Evolutionary conservation across 768 basidiomycete genomes (phyloP).

Genomic region (Rhodosporidiobolus sp.): DNA sequence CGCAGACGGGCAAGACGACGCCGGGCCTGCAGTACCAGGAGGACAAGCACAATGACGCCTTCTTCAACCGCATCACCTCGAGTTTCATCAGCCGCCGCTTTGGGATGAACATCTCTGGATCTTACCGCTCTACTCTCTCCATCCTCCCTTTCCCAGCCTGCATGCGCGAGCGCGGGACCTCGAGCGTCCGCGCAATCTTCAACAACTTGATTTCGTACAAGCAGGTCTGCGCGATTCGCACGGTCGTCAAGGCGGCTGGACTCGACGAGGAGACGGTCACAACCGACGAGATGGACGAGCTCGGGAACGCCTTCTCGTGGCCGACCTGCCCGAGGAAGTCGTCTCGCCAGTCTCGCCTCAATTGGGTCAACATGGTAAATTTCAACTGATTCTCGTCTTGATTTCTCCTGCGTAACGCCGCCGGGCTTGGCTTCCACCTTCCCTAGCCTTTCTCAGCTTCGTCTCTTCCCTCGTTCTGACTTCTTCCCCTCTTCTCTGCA

Average conservation of each 20-base stretch:
- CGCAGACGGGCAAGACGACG: not conserved
- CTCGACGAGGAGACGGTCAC: conserved; percentile 1
- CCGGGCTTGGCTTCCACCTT: not conserved
- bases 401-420: too few relatives aligned
- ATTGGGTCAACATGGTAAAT: not conserved
- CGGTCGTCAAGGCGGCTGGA: not conserved
- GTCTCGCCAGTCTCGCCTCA: not conserved
- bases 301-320: not conserved
- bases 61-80: not conserved
- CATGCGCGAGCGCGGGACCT: rapidly evolving
- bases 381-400: too few relatives aligned
- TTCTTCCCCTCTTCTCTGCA: not conserved
- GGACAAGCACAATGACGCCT: not conserved
- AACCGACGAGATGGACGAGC: not conserved
- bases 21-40: too few relatives aligned
- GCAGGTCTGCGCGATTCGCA: conserved; percentile 2
- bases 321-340: too few relatives aligned
- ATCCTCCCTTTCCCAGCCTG: not conserved
- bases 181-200: not conserved
- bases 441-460: not conserved
- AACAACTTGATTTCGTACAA: not conserved
- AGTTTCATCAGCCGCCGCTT: not conserved
- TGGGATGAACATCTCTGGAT: rapidly evolving
- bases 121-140: not conserved
- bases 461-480: not conserved